A percentile compares a stretch with the other conserved stretches of the same genome.
These are phyloP conservation scores for Ogataea wickerhamii DNA, from an alignment of 805 yeast species.

Conservation along the genomic window DNA sequence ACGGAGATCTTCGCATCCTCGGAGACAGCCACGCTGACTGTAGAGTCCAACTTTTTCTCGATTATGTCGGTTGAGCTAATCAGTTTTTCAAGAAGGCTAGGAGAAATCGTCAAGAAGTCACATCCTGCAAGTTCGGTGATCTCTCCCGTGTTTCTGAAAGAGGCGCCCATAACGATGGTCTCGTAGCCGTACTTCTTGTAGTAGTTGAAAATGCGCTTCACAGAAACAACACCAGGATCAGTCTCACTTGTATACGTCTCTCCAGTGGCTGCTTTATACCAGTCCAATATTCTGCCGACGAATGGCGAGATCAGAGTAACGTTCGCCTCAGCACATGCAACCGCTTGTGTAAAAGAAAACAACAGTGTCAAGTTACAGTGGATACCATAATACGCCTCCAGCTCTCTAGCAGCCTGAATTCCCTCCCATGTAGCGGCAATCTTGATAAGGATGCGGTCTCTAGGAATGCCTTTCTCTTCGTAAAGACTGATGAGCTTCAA, in stretches of 20 bases:
- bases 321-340: constrained; percentile 97
- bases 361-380: constrained; percentile 93
- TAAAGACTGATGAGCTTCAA: constrained; percentile 82
- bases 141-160: constrained; percentile 95
- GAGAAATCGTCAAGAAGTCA: constrained; percentile 93
- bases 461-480: constrained; percentile 75
- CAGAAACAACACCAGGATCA: constrained; percentile 96
- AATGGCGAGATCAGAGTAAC: constrained; percentile 97
- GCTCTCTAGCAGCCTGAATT: constrained; percentile 95
- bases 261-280: constrained; percentile 94
- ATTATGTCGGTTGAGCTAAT: constrained; percentile 68
- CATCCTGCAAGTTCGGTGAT: constrained; percentile 95
- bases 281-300: constrained; percentile 97
- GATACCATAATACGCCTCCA: constrained; percentile 83
- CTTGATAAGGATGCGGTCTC: constrained; percentile 91
- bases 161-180: constrained; percentile 99
- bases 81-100: constrained; percentile 83
- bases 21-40: constrained; percentile 45
- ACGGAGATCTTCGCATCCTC: constrained; percentile 66
- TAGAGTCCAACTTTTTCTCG: constrained; percentile 74
- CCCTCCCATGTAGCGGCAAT: constrained; percentile 99
- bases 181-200: constrained; percentile 95
- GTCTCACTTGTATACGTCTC: constrained; percentile 69
- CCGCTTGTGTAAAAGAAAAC: constrained; percentile 96
- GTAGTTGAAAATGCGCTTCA: constrained; percentile 86